Percentiles rank a stretch among this genome's conserved stretches.
phyloP scores from a whole-genome alignment of 2,329 filamentous ascomycete species.

The Tolypocladium ovalisporum region DNA sequence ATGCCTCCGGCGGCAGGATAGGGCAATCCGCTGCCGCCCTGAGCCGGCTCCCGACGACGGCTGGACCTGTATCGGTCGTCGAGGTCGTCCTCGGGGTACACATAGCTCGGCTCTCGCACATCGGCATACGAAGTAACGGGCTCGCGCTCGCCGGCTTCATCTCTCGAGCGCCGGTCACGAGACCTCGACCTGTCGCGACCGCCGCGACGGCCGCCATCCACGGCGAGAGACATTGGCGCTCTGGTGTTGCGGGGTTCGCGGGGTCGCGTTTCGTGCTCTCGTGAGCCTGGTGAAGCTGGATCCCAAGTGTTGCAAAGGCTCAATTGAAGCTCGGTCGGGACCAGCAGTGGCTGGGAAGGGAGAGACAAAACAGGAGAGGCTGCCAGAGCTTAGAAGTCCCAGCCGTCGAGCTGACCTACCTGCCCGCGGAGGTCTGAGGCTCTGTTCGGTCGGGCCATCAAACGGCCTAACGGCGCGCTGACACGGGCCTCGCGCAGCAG shows the following conservation, averaged over 20 bases:
- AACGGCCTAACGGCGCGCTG: not conserved
- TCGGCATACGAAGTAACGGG: conserved; percentile 23
- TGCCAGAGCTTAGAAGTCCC: not conserved
- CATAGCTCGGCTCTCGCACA: conserved; percentile 29
- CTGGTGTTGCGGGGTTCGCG: not conserved
- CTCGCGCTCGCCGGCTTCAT: conserved; percentile 18
- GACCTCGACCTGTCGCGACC: conserved; percentile 37
- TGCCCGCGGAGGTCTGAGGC: not conserved
- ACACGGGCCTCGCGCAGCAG: not conserved
- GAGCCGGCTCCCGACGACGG: conserved; percentile 19
- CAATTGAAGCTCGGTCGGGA: not conserved
- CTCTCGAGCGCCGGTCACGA: conserved; percentile 22
- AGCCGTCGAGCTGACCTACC: not conserved
- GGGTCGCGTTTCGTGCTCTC: not conserved
- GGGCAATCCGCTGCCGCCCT: conserved; percentile 20
- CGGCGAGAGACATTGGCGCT: conserved; percentile 40
- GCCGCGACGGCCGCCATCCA: conserved; percentile 32
- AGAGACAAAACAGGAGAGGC: not conserved
- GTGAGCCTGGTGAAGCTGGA: not conserved
- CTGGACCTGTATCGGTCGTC: conserved; percentile 22
- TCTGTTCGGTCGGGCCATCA: not conserved
- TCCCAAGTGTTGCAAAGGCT: not conserved
- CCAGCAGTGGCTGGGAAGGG: not conserved
- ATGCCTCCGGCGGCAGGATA: conserved; percentile 28
- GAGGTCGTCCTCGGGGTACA: conserved; percentile 30